Evolutionary conservation across 768 basidiomycete genomes (phyloP).

Genomic region (Guyanaporus albipodus): DNA sequence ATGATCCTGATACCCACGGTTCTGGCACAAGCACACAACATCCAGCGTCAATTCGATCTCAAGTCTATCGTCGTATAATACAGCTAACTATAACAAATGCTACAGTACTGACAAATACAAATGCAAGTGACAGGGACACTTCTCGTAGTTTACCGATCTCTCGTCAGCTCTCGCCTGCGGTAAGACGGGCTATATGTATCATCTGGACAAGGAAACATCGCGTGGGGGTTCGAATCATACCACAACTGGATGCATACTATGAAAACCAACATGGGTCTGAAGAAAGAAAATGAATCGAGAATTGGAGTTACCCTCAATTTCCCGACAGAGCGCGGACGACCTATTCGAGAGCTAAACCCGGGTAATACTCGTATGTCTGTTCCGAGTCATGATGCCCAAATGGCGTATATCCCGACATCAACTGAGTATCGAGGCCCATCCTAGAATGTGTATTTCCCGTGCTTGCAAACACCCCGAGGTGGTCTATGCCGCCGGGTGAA

Average conservation of each 20-base stretch:
- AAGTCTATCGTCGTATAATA: slow-evolving; percentile 15
- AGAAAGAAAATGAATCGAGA: not conserved
- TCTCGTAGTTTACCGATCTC: slow-evolving; percentile 2
- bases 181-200: slow-evolving; percentile 2
- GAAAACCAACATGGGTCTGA: not conserved
- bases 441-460: slow-evolving; percentile 36
- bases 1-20: too few relatives aligned
- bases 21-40: too few relatives aligned
- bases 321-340: not conserved
- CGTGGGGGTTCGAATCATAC: slow-evolving; percentile 15
- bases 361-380: slow-evolving; percentile 29
- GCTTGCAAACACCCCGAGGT: slow-evolving; percentile 57
- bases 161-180: slow-evolving; percentile 1
- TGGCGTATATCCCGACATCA: slow-evolving; percentile 28
- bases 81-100: slow-evolving; percentile 14
- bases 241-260: slow-evolving; percentile 10
- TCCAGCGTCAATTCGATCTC: too few relatives aligned
- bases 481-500: slow-evolving; percentile 33
- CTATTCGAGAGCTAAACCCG: slow-evolving; percentile 25
- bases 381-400: slow-evolving; percentile 29
- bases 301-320: not conserved
- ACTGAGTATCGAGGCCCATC: slow-evolving; percentile 21
- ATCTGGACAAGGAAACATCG: not conserved
- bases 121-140: slow-evolving; percentile 6
- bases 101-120: slow-evolving; percentile 20